Percentiles rank a stretch among this genome's conserved stretches.
phyloP scores from a whole-genome alignment of 1,139 yeast genomes.

The Pichia sp. region DNA sequence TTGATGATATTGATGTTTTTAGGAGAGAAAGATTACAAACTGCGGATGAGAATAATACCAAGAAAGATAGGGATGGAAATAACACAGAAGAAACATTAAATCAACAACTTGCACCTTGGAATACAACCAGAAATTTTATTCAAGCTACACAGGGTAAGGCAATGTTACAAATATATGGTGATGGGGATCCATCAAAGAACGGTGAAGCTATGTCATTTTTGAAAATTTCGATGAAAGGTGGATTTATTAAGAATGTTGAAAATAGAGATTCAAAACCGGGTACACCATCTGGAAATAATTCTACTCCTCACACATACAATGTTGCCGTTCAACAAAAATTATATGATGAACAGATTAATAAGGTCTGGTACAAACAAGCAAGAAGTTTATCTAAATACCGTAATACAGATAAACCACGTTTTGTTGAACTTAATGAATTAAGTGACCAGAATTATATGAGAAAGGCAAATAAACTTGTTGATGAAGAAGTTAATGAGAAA shows the following conservation, averaged over 20 bases:
- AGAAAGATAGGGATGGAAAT: constrained; percentile 24
- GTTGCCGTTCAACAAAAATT: constrained; percentile 87
- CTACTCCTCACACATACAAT: constrained; percentile 58
- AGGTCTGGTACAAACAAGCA: constrained; percentile 89
- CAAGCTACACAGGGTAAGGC: constrained; percentile 95
- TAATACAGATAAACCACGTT: constrained; percentile 30
- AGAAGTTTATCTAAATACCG: constrained; percentile 46
- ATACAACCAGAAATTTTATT: constrained; percentile 79
- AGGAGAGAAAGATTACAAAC: constrained; percentile 25
- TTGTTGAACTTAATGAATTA: constrained; percentile 28
- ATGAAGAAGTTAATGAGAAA: constrained; percentile 31
- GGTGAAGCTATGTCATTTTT: constrained; percentile 89
- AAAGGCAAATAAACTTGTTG: constrained; percentile 36
- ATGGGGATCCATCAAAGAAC: constrained; percentile 92
- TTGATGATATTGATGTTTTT: constrained; percentile 30
- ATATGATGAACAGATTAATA: constrained; percentile 82
- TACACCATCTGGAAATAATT: constrained; percentile 7
- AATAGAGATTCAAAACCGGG: constrained; percentile 11
- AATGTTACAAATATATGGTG: constrained; percentile 94
- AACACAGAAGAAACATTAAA: constrained; percentile 46
- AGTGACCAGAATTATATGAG: constrained; percentile 30
- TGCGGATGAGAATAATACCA: constrained; percentile 12
- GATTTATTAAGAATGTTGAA: constrained; percentile 46
- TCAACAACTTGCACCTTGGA: constrained; percentile 94
- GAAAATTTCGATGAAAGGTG: constrained; percentile 92